Percentiles rank a stretch among this genome's conserved stretches.
Conservation (phyloP, 148 eudicot species). For the Rhododendron kiyosumense region DNA sequence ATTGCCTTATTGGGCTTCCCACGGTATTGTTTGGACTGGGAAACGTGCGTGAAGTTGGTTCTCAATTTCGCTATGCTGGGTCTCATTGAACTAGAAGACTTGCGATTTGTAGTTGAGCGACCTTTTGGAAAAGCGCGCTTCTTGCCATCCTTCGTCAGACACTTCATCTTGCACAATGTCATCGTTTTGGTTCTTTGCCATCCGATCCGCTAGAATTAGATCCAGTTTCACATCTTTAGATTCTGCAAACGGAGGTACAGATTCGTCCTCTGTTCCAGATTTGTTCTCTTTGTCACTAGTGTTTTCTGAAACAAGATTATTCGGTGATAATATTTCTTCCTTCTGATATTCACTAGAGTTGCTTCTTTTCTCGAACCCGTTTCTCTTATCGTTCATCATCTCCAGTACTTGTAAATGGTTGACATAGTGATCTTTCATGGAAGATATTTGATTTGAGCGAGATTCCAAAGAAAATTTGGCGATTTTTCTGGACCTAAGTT, state of each 20-base stretch:
- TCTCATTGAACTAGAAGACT: conserved; percentile 54
- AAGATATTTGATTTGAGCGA: too few species aligned
- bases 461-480: too few species aligned
- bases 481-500: too few species aligned
- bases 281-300: conserved; percentile 25
- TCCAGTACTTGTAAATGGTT: too few species aligned
- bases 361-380: too few species aligned
- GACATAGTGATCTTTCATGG: too few species aligned
- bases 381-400: too few species aligned
- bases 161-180: conserved; percentile 39
- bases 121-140: conserved; percentile 83
- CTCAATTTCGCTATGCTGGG: conserved; percentile 72
- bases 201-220: conserved; percentile 18
- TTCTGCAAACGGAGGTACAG: conserved; percentile 37
- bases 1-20: too few species aligned
- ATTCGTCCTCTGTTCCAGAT: conserved; percentile 8
- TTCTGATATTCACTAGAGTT: conserved; percentile 26
- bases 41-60: conserved; percentile 48
- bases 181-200: conserved; percentile 23
- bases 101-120: conserved; percentile 59
- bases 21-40: conserved; percentile 40
- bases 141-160: conserved; percentile 98
- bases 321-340: conserved; percentile 44
- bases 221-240: conserved; percentile 34
- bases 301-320: conserved; percentile 29